A percentile compares a stretch with the other conserved stretches of the same genome.
These are phyloP conservation scores for Rostrohypoxylon terebratum DNA, from an alignment of 495 filamentous ascomycete genomes.

Conservation along the genomic window DNA sequence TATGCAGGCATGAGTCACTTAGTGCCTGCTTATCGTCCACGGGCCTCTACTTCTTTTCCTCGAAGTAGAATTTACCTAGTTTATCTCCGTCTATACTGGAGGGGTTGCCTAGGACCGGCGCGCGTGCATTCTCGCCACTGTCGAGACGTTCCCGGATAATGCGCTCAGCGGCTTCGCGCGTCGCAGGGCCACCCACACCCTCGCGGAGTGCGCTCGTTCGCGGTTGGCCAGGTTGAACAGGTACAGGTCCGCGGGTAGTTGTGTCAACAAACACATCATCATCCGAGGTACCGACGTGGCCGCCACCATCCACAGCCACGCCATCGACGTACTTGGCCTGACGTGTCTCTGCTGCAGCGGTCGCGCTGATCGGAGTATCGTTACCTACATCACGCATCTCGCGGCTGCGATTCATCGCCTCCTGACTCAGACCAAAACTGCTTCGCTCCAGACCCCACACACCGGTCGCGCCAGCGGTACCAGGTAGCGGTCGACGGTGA, in stretches of 20 bases:
- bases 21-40: neutral
- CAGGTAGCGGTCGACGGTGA: conserved; percentile 58
- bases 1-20: neutral
- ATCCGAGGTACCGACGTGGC: conserved; percentile 44
- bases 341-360: conserved; percentile 55
- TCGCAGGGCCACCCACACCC: conserved; percentile 46
- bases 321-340: conserved; percentile 61
- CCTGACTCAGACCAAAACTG: conserved; percentile 57
- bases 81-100: conserved; percentile 49
- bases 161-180: conserved; percentile 63
- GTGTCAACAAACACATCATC: conserved; percentile 60
- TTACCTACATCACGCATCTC: conserved; percentile 45
- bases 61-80: conserved; percentile 67
- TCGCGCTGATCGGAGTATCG: conserved; percentile 56
- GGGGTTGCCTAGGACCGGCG: conserved; percentile 54
- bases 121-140: conserved; percentile 53
- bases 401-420: conserved; percentile 46
- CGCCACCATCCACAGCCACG: conserved; percentile 54
- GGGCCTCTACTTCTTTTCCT: conserved; percentile 55
- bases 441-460: conserved; percentile 57
- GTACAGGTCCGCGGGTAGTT: conserved; percentile 56
- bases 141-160: conserved; percentile 65
- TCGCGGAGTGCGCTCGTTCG: conserved; percentile 53
- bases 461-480: conserved; percentile 41
- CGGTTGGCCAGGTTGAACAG: conserved; percentile 47